These are phyloP conservation scores for Penicillium samsonianum DNA, from an alignment of 495 filamentous ascomycete genomes.

Conservation along the genomic window DNA sequence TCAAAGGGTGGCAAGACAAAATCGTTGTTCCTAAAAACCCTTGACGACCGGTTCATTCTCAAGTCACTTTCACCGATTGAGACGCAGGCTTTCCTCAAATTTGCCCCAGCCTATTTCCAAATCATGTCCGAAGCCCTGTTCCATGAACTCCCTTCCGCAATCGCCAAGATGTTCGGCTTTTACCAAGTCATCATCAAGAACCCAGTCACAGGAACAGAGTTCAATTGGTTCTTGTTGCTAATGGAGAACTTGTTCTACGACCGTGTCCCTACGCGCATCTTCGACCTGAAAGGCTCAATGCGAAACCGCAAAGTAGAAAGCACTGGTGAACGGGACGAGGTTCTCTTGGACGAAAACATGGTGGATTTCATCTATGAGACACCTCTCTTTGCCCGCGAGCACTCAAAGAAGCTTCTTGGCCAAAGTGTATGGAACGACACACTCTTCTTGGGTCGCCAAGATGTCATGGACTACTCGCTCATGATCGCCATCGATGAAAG, in stretches of 20 bases:
- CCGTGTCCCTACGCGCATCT: constrained; percentile 85
- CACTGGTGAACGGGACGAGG: constrained; percentile 93
- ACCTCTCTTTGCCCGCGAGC: constrained; percentile 89
- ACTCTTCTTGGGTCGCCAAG: constrained; percentile 83
- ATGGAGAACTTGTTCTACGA: constrained; percentile 99
- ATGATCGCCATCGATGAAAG: constrained; percentile 97
- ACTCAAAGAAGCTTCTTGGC: constrained; percentile 84
- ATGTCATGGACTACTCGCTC: constrained; percentile 98
- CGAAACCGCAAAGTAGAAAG: constrained; percentile 93
- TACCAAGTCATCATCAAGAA: constrained; percentile 98
- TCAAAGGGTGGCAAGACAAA: constrained; percentile 98
- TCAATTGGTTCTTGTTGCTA: constrained; percentile 89
- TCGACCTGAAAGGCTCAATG: constrained; percentile 98
- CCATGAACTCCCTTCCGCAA: constrained; percentile 93
- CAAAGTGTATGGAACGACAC: constrained; percentile 94
- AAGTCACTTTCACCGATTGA: constrained; percentile 88
- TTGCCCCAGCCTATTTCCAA: constrained; percentile 94
- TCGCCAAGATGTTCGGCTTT: constrained; percentile 99
- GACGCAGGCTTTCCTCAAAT: constrained; percentile 88
- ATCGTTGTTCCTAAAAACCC: constrained; percentile 95
- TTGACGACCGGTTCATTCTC: constrained; percentile 90
- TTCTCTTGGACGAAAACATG: constrained; percentile 98
- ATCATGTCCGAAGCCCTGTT: constrained; percentile 96
- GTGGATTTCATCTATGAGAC: constrained; percentile 99
- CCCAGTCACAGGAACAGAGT: constrained; percentile 84